Conservation (phyloP, 2,329 filamentous ascomycete species). For the Neocatenulostroma microsporum region DNA sequence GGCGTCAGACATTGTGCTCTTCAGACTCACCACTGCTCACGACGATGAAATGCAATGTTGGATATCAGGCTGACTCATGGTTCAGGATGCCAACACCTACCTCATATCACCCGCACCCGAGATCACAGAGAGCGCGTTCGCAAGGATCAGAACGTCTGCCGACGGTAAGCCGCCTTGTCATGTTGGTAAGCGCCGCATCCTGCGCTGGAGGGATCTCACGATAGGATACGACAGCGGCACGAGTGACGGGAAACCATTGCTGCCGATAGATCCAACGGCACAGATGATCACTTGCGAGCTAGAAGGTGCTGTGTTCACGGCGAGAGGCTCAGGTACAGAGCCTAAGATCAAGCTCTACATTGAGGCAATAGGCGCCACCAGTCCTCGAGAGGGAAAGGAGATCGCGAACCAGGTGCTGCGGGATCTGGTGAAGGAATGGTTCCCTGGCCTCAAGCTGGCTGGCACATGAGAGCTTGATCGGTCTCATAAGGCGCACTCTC, state of each 20-base stretch:
- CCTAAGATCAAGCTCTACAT: slow-evolving; percentile 59
- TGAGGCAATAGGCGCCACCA: slow-evolving; percentile 37
- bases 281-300: slow-evolving; percentile 60
- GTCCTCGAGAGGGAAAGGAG: slow-evolving; percentile 35
- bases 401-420: slow-evolving; percentile 40
- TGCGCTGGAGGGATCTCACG: slow-evolving; percentile 56
- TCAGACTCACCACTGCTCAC: no score
- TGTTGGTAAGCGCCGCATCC: slow-evolving; percentile 47
- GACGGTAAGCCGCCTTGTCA: slow-evolving; percentile 14
- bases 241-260: slow-evolving; percentile 42
- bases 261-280: slow-evolving; percentile 50
- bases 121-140: slow-evolving; percentile 49
- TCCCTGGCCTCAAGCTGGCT: slow-evolving; percentile 29
- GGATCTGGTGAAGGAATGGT: slow-evolving; percentile 45
- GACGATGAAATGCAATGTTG: no score
- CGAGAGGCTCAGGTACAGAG: slow-evolving; percentile 44
- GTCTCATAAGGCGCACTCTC: no score
- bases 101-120: slow-evolving; percentile 50
- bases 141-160: slow-evolving; percentile 41
- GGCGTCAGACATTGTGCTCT: no score
- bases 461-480: slow-evolving; percentile 11
- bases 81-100: slow-evolving; percentile 58
- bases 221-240: slow-evolving; percentile 52
- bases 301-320: slow-evolving; percentile 30
- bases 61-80: no score